Percentiles rank a stretch among this genome's conserved stretches.
Evolutionary conservation across 75 land plant genomes (phyloP).

Genomic region (Gnetum montanum): DNA sequence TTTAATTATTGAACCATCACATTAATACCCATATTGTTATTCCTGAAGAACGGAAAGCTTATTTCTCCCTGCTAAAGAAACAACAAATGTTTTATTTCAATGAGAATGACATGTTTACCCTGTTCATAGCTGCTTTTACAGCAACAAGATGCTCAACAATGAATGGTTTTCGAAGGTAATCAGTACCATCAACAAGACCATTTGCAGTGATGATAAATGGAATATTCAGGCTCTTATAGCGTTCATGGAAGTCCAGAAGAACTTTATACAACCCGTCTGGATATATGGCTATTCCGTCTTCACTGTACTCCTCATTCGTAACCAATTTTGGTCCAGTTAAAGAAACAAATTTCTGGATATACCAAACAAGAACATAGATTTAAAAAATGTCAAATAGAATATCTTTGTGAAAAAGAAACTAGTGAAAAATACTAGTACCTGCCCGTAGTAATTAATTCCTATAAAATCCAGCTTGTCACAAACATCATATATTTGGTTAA

Average conservation of each 20-base stretch:
- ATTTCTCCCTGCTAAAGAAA: no score
- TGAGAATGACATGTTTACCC: conserved; percentile 24
- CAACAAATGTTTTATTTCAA: no score
- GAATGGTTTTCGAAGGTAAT: conserved; percentile 84
- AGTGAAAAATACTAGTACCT: conserved; percentile 47
- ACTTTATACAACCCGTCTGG: conserved; percentile 93
- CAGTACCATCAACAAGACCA: conserved; percentile 92
- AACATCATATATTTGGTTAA: conserved; percentile 70
- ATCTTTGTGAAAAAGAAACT: background rate
- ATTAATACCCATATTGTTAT: no score
- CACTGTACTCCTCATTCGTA: conserved; percentile 88
- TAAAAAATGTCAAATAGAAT: no score
- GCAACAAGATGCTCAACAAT: conserved; percentile 89
- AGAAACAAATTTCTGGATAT: conserved; percentile 83
- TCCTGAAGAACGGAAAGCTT: no score
- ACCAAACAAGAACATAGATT: no score
- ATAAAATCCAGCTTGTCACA: conserved; percentile 77
- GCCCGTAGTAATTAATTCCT: conserved; percentile 98
- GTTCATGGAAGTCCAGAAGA: conserved; percentile 77
- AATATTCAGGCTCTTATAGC: conserved; percentile 72
- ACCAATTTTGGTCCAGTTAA: conserved; percentile 86
- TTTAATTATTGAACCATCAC: no score
- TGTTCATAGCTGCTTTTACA: conserved; percentile 78
- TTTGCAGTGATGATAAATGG: conserved; percentile 94
- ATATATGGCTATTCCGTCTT: conserved; percentile 91